A percentile compares a stretch with the other conserved stretches of the same genome.
phyloP scores from a whole-genome alignment of 2,329 filamentous ascomycete genomes.

The Penicillium sp. region DNA sequence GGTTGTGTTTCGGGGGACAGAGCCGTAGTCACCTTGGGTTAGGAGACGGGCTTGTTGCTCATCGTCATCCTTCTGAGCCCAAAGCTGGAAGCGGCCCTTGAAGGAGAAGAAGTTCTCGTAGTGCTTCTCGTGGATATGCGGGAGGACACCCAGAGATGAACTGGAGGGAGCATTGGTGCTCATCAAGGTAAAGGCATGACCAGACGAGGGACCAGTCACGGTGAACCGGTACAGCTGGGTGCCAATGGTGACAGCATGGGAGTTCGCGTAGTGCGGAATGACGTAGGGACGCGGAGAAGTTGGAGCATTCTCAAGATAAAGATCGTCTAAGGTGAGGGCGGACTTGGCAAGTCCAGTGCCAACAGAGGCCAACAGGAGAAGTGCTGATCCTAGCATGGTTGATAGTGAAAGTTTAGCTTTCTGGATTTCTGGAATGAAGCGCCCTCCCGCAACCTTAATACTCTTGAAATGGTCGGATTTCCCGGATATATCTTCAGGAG shows the following conservation, averaged over 20 bases:
- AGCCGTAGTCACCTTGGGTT: conserved; percentile 49
- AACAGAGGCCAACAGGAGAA: conserved; percentile 11
- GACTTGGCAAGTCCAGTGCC: conserved; percentile 8
- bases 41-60: conserved; percentile 43
- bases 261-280: conserved; percentile 34
- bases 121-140: conserved; percentile 45
- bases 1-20: conserved; percentile 47
- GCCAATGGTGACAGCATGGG: conserved; percentile 36
- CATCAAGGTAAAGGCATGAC: conserved; percentile 47
- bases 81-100: conserved; percentile 49
- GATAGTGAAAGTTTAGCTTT: neutral
- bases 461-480: neutral
- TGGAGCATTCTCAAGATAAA: conserved; percentile 33
- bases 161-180: conserved; percentile 45
- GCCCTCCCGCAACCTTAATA: neutral
- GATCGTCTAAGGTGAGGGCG: conserved; percentile 15
- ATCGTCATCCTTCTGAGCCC: conserved; percentile 38
- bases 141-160: conserved; percentile 42
- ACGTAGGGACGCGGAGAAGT: conserved; percentile 37
- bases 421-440: neutral
- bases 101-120: conserved; percentile 52
- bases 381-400: conserved; percentile 10
- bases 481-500: neutral
- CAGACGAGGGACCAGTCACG: conserved; percentile 48
- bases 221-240: conserved; percentile 44